Evolutionary conservation across 2,329 filamentous ascomycete genomes (phyloP), one percentile per base, ranked within the genome.

Genomic region (Phaeosphaeriaceae sp.): DNA sequence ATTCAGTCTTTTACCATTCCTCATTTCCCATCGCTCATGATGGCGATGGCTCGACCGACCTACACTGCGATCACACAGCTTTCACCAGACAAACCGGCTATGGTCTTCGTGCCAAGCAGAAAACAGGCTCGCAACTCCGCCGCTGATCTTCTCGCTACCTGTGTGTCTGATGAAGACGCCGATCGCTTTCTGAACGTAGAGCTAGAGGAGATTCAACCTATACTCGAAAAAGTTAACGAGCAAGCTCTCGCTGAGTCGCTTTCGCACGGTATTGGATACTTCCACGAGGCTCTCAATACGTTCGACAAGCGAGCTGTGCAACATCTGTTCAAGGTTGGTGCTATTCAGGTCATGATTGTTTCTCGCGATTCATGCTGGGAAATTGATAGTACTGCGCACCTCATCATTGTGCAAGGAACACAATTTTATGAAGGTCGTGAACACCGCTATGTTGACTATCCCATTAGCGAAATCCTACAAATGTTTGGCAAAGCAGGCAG

Each of bases 371-470:
- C 94, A 41, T 97, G 92, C 76, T 99, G 94, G 93, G 93, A 97
- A 75, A 79, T 99, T 44, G 87, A 96, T 57, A 87, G 86, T 67
- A 90, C 85, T 1, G 92, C 93, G 3, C 92, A 97, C 70, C 80
- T 99, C 12, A 92, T 97, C 12, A 84, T 99, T 39, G 87, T 99
- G 26, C 97, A 99, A 92, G 92, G 92, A 13, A 99, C 95, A 1
- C 94, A 99, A 68, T 97, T 92, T 76, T 99, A 93, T 60, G 94
- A 99, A 66, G 94, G 94, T 6, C 87, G 92, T 42, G 93, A 99
- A 74, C 95, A 99, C 73, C 88, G 95, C 53, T 99, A 99, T 72
- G 87, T 97, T 44, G 94, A 99, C 74, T 99, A 99, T 66, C 89
- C 92, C 3, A 85, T 97, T 58, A 93, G 89, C 66, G 94, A 99